Percentiles rank a stretch among this genome's conserved stretches.
phyloP scores from a whole-genome alignment of 2,329 filamentous ascomycete genomes.

The Hypoxylon sp. region DNA sequence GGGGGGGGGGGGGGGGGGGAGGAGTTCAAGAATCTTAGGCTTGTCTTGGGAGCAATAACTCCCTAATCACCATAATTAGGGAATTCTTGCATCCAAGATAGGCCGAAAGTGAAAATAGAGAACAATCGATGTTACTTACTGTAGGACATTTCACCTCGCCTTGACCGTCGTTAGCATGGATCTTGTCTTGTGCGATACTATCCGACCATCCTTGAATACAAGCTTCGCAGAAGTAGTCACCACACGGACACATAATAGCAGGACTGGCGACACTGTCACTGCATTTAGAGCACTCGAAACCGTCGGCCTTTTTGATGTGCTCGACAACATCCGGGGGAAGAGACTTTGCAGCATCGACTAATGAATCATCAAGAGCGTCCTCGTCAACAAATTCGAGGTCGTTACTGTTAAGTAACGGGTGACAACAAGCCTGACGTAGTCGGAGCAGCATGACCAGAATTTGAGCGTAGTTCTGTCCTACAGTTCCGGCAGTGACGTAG shows the following conservation, averaged over 20 bases:
- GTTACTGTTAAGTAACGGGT: constrained; percentile 76
- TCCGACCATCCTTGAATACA: constrained; percentile 79
- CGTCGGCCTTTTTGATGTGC: constrained; percentile 72
- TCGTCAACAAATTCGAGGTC: constrained; percentile 60
- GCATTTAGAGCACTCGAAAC: constrained; percentile 87
- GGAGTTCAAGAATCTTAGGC: neutral
- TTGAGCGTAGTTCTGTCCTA: constrained; percentile 81
- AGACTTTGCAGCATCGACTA: constrained; percentile 64
- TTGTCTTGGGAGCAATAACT: neutral
- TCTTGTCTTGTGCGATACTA: constrained; percentile 64
- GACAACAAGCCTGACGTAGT: constrained; percentile 85
- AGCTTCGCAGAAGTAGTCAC: constrained; percentile 83
- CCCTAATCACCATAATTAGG: neutral
- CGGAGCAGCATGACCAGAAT: constrained; percentile 84
- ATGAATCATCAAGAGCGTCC: constrained; percentile 62
- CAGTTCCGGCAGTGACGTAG: constrained; percentile 46
- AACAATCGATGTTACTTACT: constrained; percentile 4
- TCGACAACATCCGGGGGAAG: constrained; percentile 73
- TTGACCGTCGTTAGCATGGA: constrained; percentile 72
- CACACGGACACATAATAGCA: constrained; percentile 84
- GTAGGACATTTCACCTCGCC: constrained; percentile 75
- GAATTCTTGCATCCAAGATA: neutral
- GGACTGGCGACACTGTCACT: constrained; percentile 82
- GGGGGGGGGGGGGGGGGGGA: too few species aligned
- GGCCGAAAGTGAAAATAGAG: neutral